These are phyloP conservation scores for Globisporangium irregulare DNA, from an alignment of 352 stramenopile species.

Conservation along the genomic window DNA sequence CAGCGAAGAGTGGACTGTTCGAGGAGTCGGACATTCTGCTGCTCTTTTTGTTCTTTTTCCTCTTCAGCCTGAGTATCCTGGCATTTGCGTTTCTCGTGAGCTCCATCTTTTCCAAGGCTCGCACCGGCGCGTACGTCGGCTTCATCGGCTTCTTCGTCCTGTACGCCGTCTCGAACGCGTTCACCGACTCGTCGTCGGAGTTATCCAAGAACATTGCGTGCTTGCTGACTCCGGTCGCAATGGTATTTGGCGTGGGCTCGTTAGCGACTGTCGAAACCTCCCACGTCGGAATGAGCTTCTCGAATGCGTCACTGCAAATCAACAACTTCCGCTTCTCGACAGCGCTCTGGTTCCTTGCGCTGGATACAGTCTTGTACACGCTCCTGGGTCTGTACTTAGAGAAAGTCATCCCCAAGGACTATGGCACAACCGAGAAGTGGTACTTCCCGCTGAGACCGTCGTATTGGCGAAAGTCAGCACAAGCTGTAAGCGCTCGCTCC, in stretches of 20 bases:
- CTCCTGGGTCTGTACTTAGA: slow-evolving; percentile 91
- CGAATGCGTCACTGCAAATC: slow-evolving; percentile 24
- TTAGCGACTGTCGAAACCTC: slow-evolving; percentile 49
- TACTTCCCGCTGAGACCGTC: slow-evolving; percentile 88
- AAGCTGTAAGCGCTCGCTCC: neutral
- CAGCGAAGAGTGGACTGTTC: slow-evolving; percentile 39
- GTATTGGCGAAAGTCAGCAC: slow-evolving; percentile 65
- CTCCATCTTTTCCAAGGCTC: slow-evolving; percentile 71
- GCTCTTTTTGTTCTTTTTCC: slow-evolving; percentile 58
- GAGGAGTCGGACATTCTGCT: slow-evolving; percentile 21
- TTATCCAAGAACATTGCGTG: slow-evolving; percentile 42
- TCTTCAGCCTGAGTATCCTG: slow-evolving; percentile 50
- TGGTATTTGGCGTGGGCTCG: slow-evolving; percentile 63
- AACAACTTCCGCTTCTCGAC: slow-evolving; percentile 69
- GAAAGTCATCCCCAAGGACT: slow-evolving; percentile 90
- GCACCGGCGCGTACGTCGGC: slow-evolving; percentile 31
- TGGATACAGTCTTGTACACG: slow-evolving; percentile 88
- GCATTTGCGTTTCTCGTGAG: slow-evolving; percentile 58
- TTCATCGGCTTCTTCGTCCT: slow-evolving; percentile 79
- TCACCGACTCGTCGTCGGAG: slow-evolving; percentile 23
- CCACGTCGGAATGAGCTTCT: slow-evolving; percentile 41
- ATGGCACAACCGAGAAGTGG: slow-evolving; percentile 86
- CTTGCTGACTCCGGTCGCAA: slow-evolving; percentile 54
- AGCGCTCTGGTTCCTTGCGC: slow-evolving; percentile 70
- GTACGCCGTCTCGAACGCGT: slow-evolving; percentile 56